These are phyloP conservation scores for Magnaporthiopsis incrustans DNA, from an alignment of 2,329 filamentous ascomycete genomes.

Conservation along the genomic window DNA sequence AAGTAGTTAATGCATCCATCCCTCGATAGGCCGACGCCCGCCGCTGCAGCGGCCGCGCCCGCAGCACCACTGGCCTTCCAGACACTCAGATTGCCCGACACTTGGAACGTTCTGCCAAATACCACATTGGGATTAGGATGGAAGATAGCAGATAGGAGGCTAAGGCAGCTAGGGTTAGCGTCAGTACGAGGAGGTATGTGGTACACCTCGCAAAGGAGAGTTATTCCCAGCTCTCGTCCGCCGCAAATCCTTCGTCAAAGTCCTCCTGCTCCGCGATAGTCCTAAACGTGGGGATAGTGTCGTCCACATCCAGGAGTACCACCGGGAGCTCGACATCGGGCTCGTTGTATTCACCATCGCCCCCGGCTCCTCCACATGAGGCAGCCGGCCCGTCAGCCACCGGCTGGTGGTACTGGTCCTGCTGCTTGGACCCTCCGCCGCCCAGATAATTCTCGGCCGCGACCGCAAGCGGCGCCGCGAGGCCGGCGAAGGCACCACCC, in stretches of 20 bases:
- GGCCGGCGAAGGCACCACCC: no score
- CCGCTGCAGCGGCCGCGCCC: constrained; percentile 45
- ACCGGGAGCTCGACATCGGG: background rate
- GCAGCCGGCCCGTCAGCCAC: no score
- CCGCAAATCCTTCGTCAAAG: background rate
- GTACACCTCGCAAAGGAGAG: no score
- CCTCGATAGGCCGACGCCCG: constrained; percentile 51
- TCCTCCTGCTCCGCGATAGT: background rate
- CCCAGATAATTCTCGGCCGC: background rate
- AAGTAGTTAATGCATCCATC: constrained; percentile 37
- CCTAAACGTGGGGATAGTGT: constrained; percentile 1
- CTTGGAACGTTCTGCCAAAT: no score
- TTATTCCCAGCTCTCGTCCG: background rate
- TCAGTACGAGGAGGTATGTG: no score
- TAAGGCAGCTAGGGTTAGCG: no score
- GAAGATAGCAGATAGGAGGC: no score
- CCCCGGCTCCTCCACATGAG: no score
- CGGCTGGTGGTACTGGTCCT: background rate
- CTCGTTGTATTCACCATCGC: background rate
- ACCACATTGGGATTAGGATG: no score
- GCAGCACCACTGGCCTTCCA: constrained; percentile 87
- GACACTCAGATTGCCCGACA: constrained; percentile 77
- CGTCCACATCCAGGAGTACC: constrained; percentile 1
- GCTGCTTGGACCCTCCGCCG: background rate
- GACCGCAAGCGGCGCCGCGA: background rate